Evolutionary conservation across 352 stramenopile genomes (phyloP).

Genomic region (Pythium brachiatum): DNA sequence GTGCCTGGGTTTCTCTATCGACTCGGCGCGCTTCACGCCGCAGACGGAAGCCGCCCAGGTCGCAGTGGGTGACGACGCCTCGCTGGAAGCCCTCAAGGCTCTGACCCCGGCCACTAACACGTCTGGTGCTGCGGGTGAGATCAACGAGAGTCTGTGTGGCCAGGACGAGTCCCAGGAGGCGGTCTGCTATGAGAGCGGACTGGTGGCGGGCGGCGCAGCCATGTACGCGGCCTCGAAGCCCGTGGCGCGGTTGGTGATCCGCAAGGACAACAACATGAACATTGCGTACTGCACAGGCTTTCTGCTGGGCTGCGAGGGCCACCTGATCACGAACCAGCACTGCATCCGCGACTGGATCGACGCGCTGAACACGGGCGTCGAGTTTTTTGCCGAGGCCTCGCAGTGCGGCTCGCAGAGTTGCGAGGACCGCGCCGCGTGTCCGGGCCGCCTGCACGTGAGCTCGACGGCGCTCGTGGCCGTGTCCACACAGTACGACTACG

Average conservation of each 20-base stretch:
- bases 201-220: constrained; percentile 19
- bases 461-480: constrained; percentile 39
- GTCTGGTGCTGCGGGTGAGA: constrained; percentile 3
- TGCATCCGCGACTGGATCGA: constrained; percentile 63
- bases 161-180: constrained; percentile 66
- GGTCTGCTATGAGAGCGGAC: constrained; percentile 43
- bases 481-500: constrained; percentile 42
- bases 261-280: constrained; percentile 57
- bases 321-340: constrained; percentile 81
- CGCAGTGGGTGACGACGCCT: constrained; percentile 14
- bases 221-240: constrained; percentile 48
- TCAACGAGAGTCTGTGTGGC: constrained; percentile 68
- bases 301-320: constrained; percentile 67
- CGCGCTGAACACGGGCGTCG: constrained; percentile 60
- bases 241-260: constrained; percentile 64
- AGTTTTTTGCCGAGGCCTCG: constrained; percentile 62
- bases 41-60: constrained; percentile 30
- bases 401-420: constrained; percentile 36
- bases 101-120: neutral
- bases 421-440: constrained; percentile 40
- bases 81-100: constrained; percentile 11
- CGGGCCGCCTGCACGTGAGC: constrained; percentile 33
- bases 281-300: constrained; percentile 73
- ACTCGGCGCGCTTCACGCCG: constrained; percentile 42
- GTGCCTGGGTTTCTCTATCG: constrained; percentile 56